Percentiles rank a stretch among this genome's conserved stretches.
Conservation (phyloP, 768 basidiomycete genomes). For the Lactifluus volemus region DNA sequence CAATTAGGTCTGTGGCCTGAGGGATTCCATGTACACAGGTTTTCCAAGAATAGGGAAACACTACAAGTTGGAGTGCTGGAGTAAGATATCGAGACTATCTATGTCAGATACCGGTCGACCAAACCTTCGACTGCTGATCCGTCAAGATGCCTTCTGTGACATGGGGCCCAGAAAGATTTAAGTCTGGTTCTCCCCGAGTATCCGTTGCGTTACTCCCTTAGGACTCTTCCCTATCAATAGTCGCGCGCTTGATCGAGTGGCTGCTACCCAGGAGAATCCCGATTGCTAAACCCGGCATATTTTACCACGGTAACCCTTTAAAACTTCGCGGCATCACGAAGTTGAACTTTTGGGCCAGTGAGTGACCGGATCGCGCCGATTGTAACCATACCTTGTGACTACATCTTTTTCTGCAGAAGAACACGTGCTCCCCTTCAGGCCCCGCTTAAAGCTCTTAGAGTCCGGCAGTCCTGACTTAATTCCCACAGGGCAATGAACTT, state of each 20-base stretch:
- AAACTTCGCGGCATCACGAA: not conserved
- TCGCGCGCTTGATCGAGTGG: not conserved
- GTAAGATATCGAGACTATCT: not conserved
- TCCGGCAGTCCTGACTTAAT: not conserved
- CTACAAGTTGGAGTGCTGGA: not conserved
- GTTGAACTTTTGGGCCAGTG: not conserved
- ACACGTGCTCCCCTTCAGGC: constrained; percentile 8
- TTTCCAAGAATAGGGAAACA: not conserved
- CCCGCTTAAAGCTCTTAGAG: not conserved
- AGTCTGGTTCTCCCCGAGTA: constrained; percentile 3
- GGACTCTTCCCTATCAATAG: not conserved
- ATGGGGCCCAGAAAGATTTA: constrained; percentile 1
- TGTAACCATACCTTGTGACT: constrained; percentile 1
- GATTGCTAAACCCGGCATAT: not conserved
- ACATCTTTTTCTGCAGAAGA: constrained; percentile 3
- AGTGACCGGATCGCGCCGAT: not conserved
- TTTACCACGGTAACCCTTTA: not conserved
- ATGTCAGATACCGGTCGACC: constrained; percentile 10
- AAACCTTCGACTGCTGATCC: constrained; percentile 15
- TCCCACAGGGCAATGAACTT: not conserved
- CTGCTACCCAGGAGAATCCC: not conserved
- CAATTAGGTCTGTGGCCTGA: too few relatives aligned
- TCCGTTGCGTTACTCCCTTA: constrained; percentile 8
- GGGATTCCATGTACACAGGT: not conserved
- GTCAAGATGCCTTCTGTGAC: constrained; percentile 6